Evolutionary conservation across 2,329 filamentous ascomycete species (phyloP).

Genomic region (Microascus cirrosus): DNA sequence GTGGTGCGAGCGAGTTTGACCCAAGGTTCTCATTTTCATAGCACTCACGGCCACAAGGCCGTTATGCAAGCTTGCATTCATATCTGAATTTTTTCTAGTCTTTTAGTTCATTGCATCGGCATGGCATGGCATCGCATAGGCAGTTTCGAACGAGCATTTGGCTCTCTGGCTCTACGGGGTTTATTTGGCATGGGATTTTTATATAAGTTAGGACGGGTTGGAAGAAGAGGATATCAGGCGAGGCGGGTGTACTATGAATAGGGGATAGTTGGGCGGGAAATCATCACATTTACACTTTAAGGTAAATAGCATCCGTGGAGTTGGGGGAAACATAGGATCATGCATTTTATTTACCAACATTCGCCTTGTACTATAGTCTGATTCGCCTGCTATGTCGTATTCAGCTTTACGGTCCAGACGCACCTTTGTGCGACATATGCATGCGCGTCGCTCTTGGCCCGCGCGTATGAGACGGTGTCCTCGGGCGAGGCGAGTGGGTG

Average conservation of each 20-base stretch:
- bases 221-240: background rate
- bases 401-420: background rate
- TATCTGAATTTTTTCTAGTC: constrained; percentile 10
- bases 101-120: constrained; percentile 8
- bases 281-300: background rate
- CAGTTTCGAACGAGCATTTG: constrained; percentile 2
- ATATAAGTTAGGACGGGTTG: background rate
- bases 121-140: constrained; percentile 16
- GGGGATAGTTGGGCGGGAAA: background rate
- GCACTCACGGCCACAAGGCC: background rate
- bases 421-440: background rate
- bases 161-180: background rate
- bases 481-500: too few relatives aligned
- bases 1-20: too few relatives aligned
- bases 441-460: too few relatives aligned
- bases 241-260: background rate
- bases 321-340: background rate
- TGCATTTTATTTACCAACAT: background rate
- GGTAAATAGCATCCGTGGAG: background rate
- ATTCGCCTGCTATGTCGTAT: background rate
- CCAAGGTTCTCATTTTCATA: background rate
- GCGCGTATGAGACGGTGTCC: too few relatives aligned
- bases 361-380: background rate
- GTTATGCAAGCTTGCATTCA: background rate
- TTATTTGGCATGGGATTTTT: background rate